Percentiles rank a stretch among this genome's conserved stretches.
Evolutionary conservation across 2,329 filamentous ascomycete species (phyloP).

Genomic region (Thermothelomyces thermophilus): DNA sequence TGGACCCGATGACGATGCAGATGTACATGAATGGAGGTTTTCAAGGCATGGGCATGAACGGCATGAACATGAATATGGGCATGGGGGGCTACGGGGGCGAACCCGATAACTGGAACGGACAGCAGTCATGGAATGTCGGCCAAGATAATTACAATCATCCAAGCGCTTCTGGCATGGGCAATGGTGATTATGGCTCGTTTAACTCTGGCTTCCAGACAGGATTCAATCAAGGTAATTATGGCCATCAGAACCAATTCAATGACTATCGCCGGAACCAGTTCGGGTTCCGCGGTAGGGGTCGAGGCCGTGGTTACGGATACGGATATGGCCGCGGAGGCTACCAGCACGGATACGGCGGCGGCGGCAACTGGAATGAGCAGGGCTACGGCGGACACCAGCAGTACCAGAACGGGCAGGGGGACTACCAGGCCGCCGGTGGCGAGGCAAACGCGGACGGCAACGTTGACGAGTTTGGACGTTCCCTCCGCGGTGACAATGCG

Average conservation of each 20-base stretch:
- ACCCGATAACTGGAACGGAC: slow-evolving; percentile 73
- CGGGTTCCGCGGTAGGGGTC: slow-evolving; percentile 59
- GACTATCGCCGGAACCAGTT: slow-evolving; percentile 66
- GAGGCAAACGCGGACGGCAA: slow-evolving; percentile 26
- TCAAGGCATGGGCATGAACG: slow-evolving; percentile 67
- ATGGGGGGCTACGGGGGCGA: slow-evolving; percentile 63
- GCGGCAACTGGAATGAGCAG: slow-evolving; percentile 28
- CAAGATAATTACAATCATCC: slow-evolving; percentile 85
- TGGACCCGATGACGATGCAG: slow-evolving; percentile 73
- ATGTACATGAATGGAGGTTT: slow-evolving; percentile 76
- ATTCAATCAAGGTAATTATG: slow-evolving; percentile 80
- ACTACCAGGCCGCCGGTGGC: slow-evolving; percentile 17
- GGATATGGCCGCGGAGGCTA: slow-evolving; percentile 37
- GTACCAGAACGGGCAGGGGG: slow-evolving; percentile 19
- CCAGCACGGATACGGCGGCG: slow-evolving; percentile 28
- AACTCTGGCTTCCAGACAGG: slow-evolving; percentile 72
- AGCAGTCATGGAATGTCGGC: slow-evolving; percentile 76
- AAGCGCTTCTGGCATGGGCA: slow-evolving; percentile 75
- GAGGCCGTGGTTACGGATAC: slow-evolving; percentile 51
- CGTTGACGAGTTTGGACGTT: slow-evolving; percentile 30
- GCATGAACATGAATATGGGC: slow-evolving; percentile 73
- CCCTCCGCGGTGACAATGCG: slow-evolving; percentile 22
- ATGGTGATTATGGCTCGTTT: slow-evolving; percentile 74
- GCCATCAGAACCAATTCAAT: slow-evolving; percentile 68
- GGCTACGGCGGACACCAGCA: slow-evolving; percentile 22